Conservation (phyloP, 345 rosid genomes). For the Lumnitzera littorea region DNA sequence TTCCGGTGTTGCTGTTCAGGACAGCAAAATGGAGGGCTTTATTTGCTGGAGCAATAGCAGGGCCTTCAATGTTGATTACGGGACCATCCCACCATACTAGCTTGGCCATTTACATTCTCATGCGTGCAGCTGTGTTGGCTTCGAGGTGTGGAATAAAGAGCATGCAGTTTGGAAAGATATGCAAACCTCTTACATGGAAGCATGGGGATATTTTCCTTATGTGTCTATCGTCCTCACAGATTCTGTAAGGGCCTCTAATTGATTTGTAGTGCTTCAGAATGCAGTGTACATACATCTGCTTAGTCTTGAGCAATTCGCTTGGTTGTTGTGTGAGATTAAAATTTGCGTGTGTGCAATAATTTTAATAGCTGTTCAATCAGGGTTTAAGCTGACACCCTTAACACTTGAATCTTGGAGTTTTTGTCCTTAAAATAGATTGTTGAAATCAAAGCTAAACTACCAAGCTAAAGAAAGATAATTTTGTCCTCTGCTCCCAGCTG, state of each 20-base stretch:
- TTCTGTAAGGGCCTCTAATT: conserved; percentile 47
- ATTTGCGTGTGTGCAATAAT: no score
- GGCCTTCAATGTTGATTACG: conserved; percentile 91
- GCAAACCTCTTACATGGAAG: conserved; percentile 97
- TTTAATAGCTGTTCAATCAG: no score
- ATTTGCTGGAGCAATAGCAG: conserved; percentile 81
- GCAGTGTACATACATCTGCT: no score
- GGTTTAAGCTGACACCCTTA: no score
- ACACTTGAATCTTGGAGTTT: no score
- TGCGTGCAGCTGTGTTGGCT: conserved; percentile 92
- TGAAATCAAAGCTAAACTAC: no score
- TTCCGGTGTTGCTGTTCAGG: conserved; percentile 25
- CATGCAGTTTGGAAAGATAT: conserved; percentile 59
- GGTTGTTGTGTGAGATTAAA: no score
- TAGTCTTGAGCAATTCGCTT: no score
- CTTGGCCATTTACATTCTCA: conserved; percentile 80
- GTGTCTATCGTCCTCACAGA: conserved; percentile 95
- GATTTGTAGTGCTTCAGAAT: neutral
- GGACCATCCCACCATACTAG: conserved; percentile 82
- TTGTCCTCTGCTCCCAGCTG: no score
- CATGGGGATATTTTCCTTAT: conserved; percentile 90
- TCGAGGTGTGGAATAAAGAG: conserved; percentile 94
- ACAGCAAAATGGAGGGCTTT: conserved; percentile 86
- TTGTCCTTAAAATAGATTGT: no score
- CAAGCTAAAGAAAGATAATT: no score